Conservation (phyloP, 2,329 filamentous ascomycete species). For the Cryphonectria naterciae region DNA sequence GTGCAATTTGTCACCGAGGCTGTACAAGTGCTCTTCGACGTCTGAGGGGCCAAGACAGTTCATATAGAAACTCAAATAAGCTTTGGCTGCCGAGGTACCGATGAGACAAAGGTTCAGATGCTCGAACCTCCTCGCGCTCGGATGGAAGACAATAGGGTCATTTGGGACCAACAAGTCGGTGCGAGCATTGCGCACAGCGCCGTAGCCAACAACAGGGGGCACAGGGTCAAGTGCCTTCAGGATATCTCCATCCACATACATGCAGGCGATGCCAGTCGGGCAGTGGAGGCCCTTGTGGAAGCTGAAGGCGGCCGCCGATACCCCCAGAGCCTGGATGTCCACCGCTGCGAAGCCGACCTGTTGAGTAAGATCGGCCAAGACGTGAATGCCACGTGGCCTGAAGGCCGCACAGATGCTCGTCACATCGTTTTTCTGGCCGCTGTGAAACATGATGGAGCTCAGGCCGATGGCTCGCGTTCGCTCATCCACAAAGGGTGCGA, state of each 20-base stretch:
- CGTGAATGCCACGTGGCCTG: constrained; percentile 36
- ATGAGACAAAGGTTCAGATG: constrained; percentile 39
- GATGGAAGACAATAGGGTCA: constrained; percentile 32
- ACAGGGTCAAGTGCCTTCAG: constrained; percentile 30
- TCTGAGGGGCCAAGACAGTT: neutral
- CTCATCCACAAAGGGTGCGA: constrained; percentile 38
- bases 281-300: constrained; percentile 41
- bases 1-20: constrained; percentile 30
- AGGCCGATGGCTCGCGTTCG: constrained; percentile 39
- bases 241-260: constrained; percentile 37
- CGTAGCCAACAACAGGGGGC: constrained; percentile 37
- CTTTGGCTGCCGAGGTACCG: constrained; percentile 32
- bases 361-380: constrained; percentile 40
- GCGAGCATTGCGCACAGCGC: constrained; percentile 31
- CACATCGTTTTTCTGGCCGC: constrained; percentile 39
- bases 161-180: constrained; percentile 32
- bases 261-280: constrained; percentile 37
- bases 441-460: constrained; percentile 41
- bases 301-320: constrained; percentile 40
- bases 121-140: constrained; percentile 33
- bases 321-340: constrained; percentile 34
- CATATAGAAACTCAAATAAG: neutral
- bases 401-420: constrained; percentile 35
- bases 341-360: constrained; percentile 40
- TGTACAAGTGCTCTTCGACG: neutral